Conservation (phyloP, 805 yeast genomes). For the Barnettozyma salicaria region DNA sequence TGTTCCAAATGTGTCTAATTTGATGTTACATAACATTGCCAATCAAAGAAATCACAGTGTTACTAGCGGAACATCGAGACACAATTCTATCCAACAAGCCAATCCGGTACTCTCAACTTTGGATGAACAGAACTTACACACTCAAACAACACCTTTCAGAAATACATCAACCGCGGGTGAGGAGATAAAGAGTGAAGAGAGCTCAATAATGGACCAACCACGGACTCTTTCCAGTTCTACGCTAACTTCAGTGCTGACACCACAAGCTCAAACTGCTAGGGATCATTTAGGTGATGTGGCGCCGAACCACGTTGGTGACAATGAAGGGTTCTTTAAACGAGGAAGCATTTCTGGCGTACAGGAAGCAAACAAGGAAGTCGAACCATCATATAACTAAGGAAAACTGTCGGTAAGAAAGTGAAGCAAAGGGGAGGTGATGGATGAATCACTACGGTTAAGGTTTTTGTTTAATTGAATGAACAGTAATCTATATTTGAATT, state of each 20-base stretch:
- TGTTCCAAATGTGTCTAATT: conserved; percentile 5
- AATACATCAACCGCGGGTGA: conserved; percentile 4
- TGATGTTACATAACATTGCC: conserved; percentile 2
- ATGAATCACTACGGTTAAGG: too few species aligned
- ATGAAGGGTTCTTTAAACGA: too few species aligned
- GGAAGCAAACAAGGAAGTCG: too few species aligned
- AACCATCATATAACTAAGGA: too few species aligned
- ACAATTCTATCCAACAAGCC: neutral
- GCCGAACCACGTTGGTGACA: neutral
- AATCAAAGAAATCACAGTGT: conserved; percentile 9
- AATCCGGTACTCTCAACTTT: conserved; percentile 13
- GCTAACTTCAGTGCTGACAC: neutral
- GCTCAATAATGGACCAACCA: conserved; percentile 10
- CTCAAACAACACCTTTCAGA: neutral
- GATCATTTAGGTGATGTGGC: too few species aligned
- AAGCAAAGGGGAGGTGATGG: too few species aligned
- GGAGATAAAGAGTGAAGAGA: conserved; percentile 14
- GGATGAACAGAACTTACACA: conserved; percentile 5
- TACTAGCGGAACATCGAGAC: conserved; percentile 1
- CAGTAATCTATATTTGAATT: too few species aligned
- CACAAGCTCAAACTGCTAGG: too few species aligned
- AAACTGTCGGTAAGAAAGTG: too few species aligned
- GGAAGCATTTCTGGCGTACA: too few species aligned
- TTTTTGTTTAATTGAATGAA: too few species aligned
- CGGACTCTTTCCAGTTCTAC: conserved; percentile 4